Evolutionary conservation across 768 basidiomycete genomes (phyloP).

Genomic region (Rhodotorula kratochvilovae): DNA sequence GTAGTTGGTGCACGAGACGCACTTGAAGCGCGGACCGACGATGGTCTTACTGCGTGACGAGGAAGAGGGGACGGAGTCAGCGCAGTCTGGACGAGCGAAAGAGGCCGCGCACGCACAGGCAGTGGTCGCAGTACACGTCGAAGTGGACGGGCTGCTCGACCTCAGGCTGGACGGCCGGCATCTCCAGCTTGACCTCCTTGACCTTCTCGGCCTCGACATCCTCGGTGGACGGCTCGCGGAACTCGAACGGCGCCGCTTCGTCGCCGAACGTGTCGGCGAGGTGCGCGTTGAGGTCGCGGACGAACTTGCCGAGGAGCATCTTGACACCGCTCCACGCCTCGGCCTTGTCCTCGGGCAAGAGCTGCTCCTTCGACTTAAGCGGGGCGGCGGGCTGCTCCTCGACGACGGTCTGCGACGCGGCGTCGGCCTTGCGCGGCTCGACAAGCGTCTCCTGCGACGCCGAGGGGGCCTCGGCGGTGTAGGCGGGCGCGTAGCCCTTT

Average conservation of each 20-base stretch:
- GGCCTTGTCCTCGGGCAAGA: slow-evolving; percentile 1
- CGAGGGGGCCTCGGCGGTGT: neutral
- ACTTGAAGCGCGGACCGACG: slow-evolving; percentile 70
- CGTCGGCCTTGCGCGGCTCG: neutral
- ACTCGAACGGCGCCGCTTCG: slow-evolving; percentile 19
- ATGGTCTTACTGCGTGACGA: slow-evolving; percentile 49
- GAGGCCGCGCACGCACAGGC: neutral
- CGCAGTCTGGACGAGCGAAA: neutral
- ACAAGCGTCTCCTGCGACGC: neutral
- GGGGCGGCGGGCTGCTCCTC: neutral
- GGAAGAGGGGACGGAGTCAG: accelerated
- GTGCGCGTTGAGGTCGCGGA: slow-evolving; percentile 33
- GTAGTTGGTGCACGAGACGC: slow-evolving; percentile 45
- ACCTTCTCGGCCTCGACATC: neutral
- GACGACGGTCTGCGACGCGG: neutral
- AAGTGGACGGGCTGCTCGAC: neutral
- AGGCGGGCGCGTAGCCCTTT: slow-evolving; percentile 8
- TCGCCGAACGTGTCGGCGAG: slow-evolving; percentile 38
- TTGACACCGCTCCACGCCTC: slow-evolving; percentile 18
- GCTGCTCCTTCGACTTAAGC: neutral
- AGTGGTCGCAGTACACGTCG: slow-evolving; percentile 34
- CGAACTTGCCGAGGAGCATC: slow-evolving; percentile 21
- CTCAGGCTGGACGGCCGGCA: neutral
- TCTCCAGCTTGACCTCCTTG: neutral
- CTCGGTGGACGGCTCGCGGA: neutral